phyloP scores from a whole-genome alignment of 352 stramenopile species.

The Globisporangium mamillatum region DNA sequence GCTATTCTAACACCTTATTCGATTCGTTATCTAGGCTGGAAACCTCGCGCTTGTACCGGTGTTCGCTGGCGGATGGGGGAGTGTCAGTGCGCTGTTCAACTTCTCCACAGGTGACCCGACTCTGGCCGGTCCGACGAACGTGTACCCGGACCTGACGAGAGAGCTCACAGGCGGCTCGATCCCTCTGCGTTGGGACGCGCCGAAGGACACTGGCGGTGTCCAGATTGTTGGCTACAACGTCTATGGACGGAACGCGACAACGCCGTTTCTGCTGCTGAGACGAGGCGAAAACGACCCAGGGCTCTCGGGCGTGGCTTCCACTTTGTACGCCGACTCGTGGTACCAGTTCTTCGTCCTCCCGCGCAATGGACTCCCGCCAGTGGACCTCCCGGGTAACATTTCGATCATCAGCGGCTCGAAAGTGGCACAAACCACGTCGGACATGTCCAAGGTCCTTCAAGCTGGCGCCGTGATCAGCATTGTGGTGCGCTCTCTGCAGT shows the following conservation, averaged over 20 bases:
- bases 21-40: conserved; percentile 31
- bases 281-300: conserved; percentile 10
- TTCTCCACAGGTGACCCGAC: conserved; percentile 33
- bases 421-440: conserved; percentile 31
- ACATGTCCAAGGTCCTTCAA: conserved; percentile 31
- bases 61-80: conserved; percentile 47
- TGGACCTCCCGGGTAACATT: conserved; percentile 30
- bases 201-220: conserved; percentile 42
- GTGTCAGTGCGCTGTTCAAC: conserved; percentile 23
- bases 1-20: not conserved
- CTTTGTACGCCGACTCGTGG: conserved; percentile 32
- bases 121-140: conserved; percentile 31
- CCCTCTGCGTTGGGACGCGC: conserved; percentile 42
- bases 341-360: conserved; percentile 62
- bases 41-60: conserved; percentile 29
- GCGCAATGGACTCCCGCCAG: conserved; percentile 19
- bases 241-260: conserved; percentile 26
- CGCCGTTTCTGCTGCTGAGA: conserved; percentile 28
- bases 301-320: conserved; percentile 20
- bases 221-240: conserved; percentile 38
- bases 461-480: conserved; percentile 36
- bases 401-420: conserved; percentile 33
- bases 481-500: conserved; percentile 19
- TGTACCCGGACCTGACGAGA: conserved; percentile 19
- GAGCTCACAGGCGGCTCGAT: conserved; percentile 49